A percentile compares a stretch with the other conserved stretches of the same genome.
Evolutionary conservation across 805 yeast species (phyloP).

Genomic region (Ogataea henricii): DNA sequence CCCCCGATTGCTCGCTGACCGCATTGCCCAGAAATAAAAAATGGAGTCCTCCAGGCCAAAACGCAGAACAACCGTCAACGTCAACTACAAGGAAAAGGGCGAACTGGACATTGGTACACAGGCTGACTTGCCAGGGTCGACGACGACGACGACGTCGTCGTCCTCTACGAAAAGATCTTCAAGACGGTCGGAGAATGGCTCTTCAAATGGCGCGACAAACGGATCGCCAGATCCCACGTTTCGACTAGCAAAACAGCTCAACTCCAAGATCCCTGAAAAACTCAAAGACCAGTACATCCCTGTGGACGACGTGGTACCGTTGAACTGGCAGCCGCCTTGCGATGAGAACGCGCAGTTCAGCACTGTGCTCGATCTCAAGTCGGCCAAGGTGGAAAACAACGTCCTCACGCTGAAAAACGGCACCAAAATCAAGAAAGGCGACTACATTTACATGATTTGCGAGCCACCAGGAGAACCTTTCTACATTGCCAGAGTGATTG

Average conservation of each 20-base stretch:
- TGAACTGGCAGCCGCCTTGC: constrained; percentile 54
- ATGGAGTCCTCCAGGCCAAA: constrained; percentile 31
- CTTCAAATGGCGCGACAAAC: not conserved
- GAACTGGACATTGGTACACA: constrained; percentile 30
- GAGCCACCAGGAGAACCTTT: constrained; percentile 96
- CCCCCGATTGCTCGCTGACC: not conserved
- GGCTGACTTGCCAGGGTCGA: constrained; percentile 3
- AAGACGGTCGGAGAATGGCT: constrained; percentile 4
- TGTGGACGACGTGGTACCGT: constrained; percentile 40
- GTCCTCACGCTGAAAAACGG: constrained; percentile 43
- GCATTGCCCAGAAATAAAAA: not conserved
- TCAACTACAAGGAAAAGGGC: constrained; percentile 37
- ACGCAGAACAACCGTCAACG: constrained; percentile 34
- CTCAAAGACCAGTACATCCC: constrained; percentile 24
- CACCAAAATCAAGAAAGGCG: constrained; percentile 50
- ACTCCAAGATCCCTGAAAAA: constrained; percentile 10
- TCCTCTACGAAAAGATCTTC: constrained; percentile 4
- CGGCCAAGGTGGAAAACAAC: constrained; percentile 44
- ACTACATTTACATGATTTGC: constrained; percentile 77
- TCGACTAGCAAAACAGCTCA: not conserved
- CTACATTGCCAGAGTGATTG: constrained; percentile 82
- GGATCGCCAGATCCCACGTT: not conserved
- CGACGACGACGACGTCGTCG: constrained; percentile 4
- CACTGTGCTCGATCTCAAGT: constrained; percentile 41
- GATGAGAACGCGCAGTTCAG: constrained; percentile 43